A percentile compares a stretch with the other conserved stretches of the same genome.
These are phyloP conservation scores for Cunninghamia lanceolata DNA, from an alignment of 75 land plant species.

Conservation along the genomic window DNA sequence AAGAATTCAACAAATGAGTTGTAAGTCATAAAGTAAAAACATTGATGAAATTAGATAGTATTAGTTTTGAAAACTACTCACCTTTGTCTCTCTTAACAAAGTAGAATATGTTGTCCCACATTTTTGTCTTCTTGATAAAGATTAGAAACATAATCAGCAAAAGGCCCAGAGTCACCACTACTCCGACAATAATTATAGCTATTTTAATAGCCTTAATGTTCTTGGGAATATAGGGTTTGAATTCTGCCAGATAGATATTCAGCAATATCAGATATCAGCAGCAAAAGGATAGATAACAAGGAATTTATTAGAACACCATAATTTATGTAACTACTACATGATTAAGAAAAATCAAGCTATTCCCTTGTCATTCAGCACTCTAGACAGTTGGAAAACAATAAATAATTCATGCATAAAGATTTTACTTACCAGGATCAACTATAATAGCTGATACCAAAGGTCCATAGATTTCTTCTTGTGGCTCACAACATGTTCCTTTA, in stretches of 20 bases:
- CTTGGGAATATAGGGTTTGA: background rate
- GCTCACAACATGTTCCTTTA: constrained; percentile 53
- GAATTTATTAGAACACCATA: background rate
- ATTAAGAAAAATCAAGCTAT: background rate
- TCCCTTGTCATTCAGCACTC: background rate
- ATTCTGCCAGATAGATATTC: background rate
- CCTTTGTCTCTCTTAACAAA: background rate
- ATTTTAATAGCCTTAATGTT: background rate
- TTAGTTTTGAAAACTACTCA: background rate
- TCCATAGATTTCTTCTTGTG: constrained; percentile 40
- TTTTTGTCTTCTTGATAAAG: background rate
- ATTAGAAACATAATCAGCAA: background rate
- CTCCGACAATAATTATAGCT: background rate
- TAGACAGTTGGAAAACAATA: background rate
- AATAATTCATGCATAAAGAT: background rate
- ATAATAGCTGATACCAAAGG: constrained; percentile 66
- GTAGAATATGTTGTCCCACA: background rate
- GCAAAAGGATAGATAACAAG: background rate
- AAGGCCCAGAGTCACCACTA: background rate
- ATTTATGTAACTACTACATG: background rate
- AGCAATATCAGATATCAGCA: background rate
- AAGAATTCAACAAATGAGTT: background rate
- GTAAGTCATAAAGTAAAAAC: background rate
- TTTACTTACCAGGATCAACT: constrained; percentile 44
- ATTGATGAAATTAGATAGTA: background rate